A percentile compares a stretch with the other conserved stretches of the same genome.
Evolutionary conservation across 2,329 filamentous ascomycete species (phyloP).

Genomic region (Penicillium sp.): DNA sequence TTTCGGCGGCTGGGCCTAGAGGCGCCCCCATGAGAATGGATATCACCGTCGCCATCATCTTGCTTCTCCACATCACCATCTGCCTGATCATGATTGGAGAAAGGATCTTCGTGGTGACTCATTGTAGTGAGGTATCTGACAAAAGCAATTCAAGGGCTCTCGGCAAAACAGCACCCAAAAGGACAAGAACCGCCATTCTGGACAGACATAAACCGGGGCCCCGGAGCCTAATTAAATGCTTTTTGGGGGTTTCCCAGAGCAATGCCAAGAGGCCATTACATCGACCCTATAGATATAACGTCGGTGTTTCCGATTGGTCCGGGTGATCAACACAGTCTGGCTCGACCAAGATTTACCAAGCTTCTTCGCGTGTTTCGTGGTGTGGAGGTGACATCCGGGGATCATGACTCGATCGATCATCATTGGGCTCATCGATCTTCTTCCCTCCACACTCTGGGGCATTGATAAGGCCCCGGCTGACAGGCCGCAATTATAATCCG

Average conservation of each 20-base stretch:
- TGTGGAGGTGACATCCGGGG: slow-evolving; percentile 26
- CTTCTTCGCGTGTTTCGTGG: slow-evolving; percentile 9
- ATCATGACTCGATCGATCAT: slow-evolving; percentile 17
- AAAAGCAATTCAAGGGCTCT: background rate
- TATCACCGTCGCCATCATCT: slow-evolving; percentile 6
- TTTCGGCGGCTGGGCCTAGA: slow-evolving; percentile 7
- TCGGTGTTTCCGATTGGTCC: slow-evolving; percentile 20
- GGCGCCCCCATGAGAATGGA: slow-evolving; percentile 13
- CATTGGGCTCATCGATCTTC: slow-evolving; percentile 8
- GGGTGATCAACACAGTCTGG: slow-evolving; percentile 5
- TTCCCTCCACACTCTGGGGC: slow-evolving; percentile 7
- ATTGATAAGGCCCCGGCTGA: background rate
- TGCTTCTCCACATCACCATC: slow-evolving; percentile 21
- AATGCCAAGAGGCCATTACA: background rate
- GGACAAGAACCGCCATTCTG: background rate
- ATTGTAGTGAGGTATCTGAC: slow-evolving; percentile 2
- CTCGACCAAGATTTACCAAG: slow-evolving; percentile 10
- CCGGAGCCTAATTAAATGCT: slow-evolving; percentile 2
- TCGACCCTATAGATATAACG: background rate
- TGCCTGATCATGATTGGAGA: background rate
- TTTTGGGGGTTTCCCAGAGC: background rate
- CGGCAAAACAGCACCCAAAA: background rate
- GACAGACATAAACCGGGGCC: background rate
- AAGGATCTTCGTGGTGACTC: slow-evolving; percentile 7
- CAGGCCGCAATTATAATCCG: slow-evolving; percentile 17